phyloP scores from a whole-genome alignment of 371 early-diverging fungal species.

The Syncephalis fuscata region DNA sequence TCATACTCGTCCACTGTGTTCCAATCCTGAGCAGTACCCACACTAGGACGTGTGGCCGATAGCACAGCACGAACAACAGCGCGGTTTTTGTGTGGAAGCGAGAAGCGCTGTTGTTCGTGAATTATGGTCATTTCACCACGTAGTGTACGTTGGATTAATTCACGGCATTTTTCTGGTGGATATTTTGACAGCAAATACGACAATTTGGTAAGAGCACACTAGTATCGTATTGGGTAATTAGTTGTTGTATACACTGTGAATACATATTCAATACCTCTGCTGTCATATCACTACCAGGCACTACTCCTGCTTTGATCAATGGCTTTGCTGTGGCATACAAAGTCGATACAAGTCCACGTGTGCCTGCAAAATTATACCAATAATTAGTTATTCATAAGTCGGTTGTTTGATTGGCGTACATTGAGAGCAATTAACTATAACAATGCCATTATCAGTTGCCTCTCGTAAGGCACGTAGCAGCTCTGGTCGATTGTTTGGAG shows the following conservation, averaged over 20 bases:
- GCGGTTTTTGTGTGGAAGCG: conserved; percentile 10
- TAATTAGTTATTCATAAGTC: not conserved
- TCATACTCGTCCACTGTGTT: conserved; percentile 24
- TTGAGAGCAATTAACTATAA: conserved; percentile 92
- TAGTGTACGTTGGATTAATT: conserved; percentile 60
- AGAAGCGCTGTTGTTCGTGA: conserved; percentile 35
- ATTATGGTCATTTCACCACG: conserved; percentile 86
- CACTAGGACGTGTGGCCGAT: not conserved
- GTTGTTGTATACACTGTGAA: too few relatives aligned
- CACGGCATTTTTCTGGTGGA: conserved; percentile 49
- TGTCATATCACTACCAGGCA: conserved; percentile 96
- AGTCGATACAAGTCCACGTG: conserved; percentile 77
- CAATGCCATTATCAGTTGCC: conserved; percentile 81
- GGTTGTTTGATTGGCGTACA: conserved; percentile 19
- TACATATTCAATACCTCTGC: conserved; percentile 74
- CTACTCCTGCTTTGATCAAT: conserved; percentile 61
- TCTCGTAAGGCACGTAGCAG: conserved; percentile 66
- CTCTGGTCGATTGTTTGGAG: conserved; percentile 72
- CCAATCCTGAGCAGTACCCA: conserved; percentile 6
- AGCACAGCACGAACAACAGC: not conserved
- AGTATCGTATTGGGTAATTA: too few relatives aligned
- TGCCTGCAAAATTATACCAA: conserved; percentile 15
- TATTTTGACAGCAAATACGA: conserved; percentile 69
- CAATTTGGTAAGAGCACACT: conserved; percentile 87
- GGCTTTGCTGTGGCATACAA: conserved; percentile 85